Evolutionary conservation across 345 rosid genomes (phyloP).

Genomic region (Anacardium occidentale): DNA sequence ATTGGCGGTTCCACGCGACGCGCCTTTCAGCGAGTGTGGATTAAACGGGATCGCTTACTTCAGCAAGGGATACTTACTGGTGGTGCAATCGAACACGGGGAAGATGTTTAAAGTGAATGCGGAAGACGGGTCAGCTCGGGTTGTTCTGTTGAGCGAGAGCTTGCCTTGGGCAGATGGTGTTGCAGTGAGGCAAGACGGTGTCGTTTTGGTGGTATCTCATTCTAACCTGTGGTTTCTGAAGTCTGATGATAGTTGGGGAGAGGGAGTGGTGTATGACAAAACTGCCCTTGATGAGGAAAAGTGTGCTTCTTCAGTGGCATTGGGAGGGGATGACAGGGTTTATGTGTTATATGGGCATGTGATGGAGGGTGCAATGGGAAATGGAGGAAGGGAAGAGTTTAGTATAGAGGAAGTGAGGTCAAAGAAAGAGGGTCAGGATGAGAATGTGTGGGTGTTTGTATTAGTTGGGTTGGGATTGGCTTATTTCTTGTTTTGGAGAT

Average conservation of each 20-base stretch:
- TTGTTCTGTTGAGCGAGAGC: conserved; percentile 47
- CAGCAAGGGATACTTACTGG: conserved; percentile 76
- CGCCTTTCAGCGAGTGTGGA: conserved; percentile 48
- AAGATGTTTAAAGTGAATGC: conserved; percentile 79
- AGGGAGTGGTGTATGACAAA: conserved; percentile 72
- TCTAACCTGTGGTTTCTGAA: conserved; percentile 64
- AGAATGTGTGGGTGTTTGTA: conserved; percentile 60
- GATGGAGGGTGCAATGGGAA: conserved; percentile 51
- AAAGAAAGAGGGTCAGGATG: conserved; percentile 48
- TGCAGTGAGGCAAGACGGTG: conserved; percentile 61
- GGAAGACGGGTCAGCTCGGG: conserved; percentile 61
- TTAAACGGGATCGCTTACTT: conserved; percentile 71
- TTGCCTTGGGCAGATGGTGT: conserved; percentile 60
- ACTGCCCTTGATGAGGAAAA: conserved; percentile 57
- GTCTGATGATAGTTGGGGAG: conserved; percentile 70
- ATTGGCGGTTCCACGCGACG: conserved; percentile 35
- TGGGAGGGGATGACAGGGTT: conserved; percentile 57
- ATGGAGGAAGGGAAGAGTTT: conserved; percentile 41
- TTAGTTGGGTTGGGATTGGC: conserved; percentile 73
- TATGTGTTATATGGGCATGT: conserved; percentile 74
- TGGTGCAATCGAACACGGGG: conserved; percentile 83
- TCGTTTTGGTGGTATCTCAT: conserved; percentile 57
- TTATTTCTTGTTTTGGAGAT: conserved; percentile 72
- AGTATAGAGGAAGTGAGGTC: conserved; percentile 56
- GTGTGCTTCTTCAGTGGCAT: conserved; percentile 53